These are phyloP conservation scores for Coniophora puteana DNA, from an alignment of 1,284 basidiomycete genomes.

Conservation along the genomic window DNA sequence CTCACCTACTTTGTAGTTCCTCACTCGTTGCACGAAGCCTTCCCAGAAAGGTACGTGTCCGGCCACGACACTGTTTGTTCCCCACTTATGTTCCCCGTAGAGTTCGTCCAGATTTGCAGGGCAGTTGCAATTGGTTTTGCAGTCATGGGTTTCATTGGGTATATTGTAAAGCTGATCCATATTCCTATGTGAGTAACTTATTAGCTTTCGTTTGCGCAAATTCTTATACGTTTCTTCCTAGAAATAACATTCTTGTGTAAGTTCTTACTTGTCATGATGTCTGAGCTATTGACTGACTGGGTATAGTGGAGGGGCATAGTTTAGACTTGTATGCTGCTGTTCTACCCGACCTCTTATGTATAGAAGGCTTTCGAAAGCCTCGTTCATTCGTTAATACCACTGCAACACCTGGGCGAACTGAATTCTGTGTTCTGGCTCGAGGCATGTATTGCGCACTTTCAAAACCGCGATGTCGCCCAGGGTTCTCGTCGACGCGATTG, in stretches of 20 bases:
- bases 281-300: conserved; percentile 6
- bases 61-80: neutral
- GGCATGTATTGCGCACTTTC: too few relatives aligned
- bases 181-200: conserved; percentile 85
- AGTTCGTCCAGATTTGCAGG: conserved; percentile 89
- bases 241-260: conserved; percentile 94
- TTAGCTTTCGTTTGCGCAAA: conserved; percentile 1
- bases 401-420: too few relatives aligned
- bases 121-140: conserved; percentile 94
- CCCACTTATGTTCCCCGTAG: conserved; percentile 40
- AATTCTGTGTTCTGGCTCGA: too few relatives aligned
- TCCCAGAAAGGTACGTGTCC: conserved; percentile 83
- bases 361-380: too few relatives aligned
- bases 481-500: too few relatives aligned
- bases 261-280: conserved; percentile 40
- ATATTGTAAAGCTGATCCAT: conserved; percentile 94
- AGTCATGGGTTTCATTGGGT: conserved; percentile 98
- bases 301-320: conserved; percentile 69
- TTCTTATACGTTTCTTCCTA: conserved; percentile 32
- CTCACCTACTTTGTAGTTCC: conserved; percentile 57
- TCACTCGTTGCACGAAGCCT: conserved; percentile 97
- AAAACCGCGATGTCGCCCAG: too few relatives aligned
- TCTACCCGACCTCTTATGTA: too few relatives aligned
- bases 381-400: too few relatives aligned
- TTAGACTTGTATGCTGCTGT: too few relatives aligned